Conservation (phyloP, 2,329 filamentous ascomycete species). For the Calonectria hawksworthii region DNA sequence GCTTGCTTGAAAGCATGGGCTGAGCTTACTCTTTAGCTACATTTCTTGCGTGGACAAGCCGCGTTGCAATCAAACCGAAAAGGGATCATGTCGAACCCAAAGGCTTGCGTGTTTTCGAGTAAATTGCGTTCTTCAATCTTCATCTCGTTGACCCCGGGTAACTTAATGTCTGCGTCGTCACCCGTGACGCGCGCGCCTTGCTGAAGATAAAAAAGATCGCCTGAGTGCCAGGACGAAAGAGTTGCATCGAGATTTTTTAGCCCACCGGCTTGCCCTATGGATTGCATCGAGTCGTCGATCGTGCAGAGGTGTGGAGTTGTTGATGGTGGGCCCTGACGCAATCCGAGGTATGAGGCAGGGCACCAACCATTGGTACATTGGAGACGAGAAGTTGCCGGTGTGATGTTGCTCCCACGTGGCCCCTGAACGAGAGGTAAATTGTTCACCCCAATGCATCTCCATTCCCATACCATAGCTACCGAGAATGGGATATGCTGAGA, state of each 20-base stretch:
- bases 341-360: slow-evolving; percentile 29
- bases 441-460: slow-evolving; percentile 5
- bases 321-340: slow-evolving; percentile 31
- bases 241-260: slow-evolving; percentile 12
- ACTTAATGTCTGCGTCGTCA: slow-evolving; percentile 11
- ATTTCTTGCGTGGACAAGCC: neutral
- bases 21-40: neutral
- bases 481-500: neutral
- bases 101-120: slow-evolving; percentile 5
- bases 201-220: neutral
- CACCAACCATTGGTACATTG: slow-evolving; percentile 33
- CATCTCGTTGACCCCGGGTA: neutral
- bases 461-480: neutral
- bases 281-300: slow-evolving; percentile 18
- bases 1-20: neutral
- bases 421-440: slow-evolving; percentile 3
- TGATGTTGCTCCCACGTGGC: slow-evolving; percentile 26
- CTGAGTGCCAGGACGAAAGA: neutral
- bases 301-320: slow-evolving; percentile 2
- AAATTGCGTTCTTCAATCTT: slow-evolving; percentile 23
- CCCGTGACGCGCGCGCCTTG: slow-evolving; percentile 10
- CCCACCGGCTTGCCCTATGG: slow-evolving; percentile 2
- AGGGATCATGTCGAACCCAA: neutral
- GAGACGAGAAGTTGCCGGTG: neutral
- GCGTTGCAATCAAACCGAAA: neutral